Conservation (phyloP, 306 rosid genomes). For the Prunus mume region DNA sequence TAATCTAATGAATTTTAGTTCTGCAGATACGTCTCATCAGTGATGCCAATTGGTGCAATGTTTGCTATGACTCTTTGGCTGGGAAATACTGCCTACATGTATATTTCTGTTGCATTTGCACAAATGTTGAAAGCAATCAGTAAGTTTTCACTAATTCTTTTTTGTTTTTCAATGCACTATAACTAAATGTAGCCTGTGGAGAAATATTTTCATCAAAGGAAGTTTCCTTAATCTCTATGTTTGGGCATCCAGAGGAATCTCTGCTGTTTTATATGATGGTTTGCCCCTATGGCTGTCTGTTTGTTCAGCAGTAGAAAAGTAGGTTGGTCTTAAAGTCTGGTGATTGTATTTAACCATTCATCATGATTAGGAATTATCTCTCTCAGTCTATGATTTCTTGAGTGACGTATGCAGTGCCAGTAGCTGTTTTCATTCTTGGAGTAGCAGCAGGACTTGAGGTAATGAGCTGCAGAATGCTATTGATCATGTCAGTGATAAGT, state of each 20-base stretch:
- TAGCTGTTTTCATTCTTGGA: slow-evolving; percentile 93
- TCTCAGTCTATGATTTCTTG: slow-evolving; percentile 13
- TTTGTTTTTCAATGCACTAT: slow-evolving; percentile 3
- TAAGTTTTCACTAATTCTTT: slow-evolving; percentile 46
- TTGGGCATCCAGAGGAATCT: slow-evolving; percentile 10
- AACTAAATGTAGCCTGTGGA: slow-evolving; percentile 20
- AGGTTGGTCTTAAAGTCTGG: slow-evolving; percentile 23
- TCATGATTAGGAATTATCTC: slow-evolving; percentile 12
- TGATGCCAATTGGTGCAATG: slow-evolving; percentile 94
- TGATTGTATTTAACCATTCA: slow-evolving; percentile 9
- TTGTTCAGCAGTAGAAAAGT: slow-evolving; percentile 6
- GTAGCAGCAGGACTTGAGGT: slow-evolving; percentile 91
- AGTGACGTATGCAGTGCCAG: slow-evolving; percentile 80
- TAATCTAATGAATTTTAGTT: slow-evolving; percentile 33
- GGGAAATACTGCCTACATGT: slow-evolving; percentile 97
- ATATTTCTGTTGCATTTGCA: slow-evolving; percentile 95
- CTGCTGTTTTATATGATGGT: not conserved
- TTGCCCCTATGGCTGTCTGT: not conserved
- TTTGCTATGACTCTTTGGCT: slow-evolving; percentile 99
- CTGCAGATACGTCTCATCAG: slow-evolving; percentile 82
- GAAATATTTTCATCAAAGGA: slow-evolving; percentile 13
- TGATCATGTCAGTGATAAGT: slow-evolving; percentile 96
- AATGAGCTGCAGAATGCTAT: slow-evolving; percentile 92
- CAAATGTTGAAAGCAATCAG: slow-evolving; percentile 99
- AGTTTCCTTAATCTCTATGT: slow-evolving; percentile 10